Evolutionary conservation across 305 asterid genomes (phyloP), one percentile per base, ranked within the genome.

Genomic region (Lippia alba): DNA sequence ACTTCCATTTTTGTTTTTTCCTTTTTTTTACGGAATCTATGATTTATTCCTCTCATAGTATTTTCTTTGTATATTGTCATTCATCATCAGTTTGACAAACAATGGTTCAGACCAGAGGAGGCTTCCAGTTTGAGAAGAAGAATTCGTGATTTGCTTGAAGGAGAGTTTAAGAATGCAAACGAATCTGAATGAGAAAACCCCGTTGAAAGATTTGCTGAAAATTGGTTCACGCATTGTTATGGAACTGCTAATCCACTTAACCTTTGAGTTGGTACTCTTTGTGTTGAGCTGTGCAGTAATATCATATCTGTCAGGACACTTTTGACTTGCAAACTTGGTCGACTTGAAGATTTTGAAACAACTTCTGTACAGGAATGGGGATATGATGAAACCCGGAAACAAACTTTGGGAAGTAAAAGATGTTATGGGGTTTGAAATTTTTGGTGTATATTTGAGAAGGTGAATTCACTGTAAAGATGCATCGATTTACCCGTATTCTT

Each of bases 101-200:
- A 80, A 55, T 94, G 96, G 99, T 94, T 94, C 79, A 74, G 54
- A 81, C 96, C 97, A 0, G 80, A 74, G 71, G 89, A 88, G 77
- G 97, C 97, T 56, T 94, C 99, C n/a, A 18, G 70, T 60, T 78
- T 94, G 81, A 91, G 99, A 80, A 55, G 48, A 45, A 82, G 69
- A 70, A 85, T 91, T 6, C 61, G 72, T 8, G 32, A 65, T 61
- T 56, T 91, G 76, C 83, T 94, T 6, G 70, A 14, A 69, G 72
- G 79, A 65, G 87, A 82, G 80, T 94, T 94, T 66, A 73, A 73
- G 76, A 76, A 70, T 20, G 85, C 88, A 12, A 74, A 58, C 11
- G 78, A 73, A 49, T 50, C 39, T 40, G 57, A 59, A 18, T 57
- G 70, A 64, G 61, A 45, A 71, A 61, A 30, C 40, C 63, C 55